Evolutionary conservation across 1,284 basidiomycete genomes (phyloP).

Genomic region (Phellopilus nigrolimitatus): DNA sequence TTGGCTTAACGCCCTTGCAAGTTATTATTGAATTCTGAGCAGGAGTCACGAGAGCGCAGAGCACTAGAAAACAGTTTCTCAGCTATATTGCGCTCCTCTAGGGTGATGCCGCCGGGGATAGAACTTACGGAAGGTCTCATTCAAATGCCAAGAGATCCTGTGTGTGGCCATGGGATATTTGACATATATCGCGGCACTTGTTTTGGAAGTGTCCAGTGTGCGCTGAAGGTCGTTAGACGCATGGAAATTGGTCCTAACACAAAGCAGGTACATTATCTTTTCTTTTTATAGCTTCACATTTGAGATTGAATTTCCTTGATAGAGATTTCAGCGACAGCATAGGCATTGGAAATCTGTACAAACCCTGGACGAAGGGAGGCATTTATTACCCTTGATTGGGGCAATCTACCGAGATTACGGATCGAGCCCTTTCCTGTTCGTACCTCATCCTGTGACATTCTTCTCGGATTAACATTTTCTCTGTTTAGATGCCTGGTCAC

Average conservation of each 20-base stretch:
- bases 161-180: slow-evolving; percentile 26
- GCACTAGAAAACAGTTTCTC: slow-evolving; percentile 3
- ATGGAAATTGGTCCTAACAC: slow-evolving; percentile 41
- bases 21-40: not conserved
- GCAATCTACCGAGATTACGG: slow-evolving; percentile 32
- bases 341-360: slow-evolving; percentile 45
- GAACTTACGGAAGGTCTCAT: slow-evolving; percentile 4
- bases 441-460: not conserved
- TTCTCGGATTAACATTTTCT: not conserved
- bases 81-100: not conserved
- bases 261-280: slow-evolving; percentile 26
- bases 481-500: slow-evolving; percentile 39
- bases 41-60: not conserved
- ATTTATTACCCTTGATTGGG: slow-evolving; percentile 52
- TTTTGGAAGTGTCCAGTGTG: slow-evolving; percentile 44
- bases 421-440: not conserved
- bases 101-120: not conserved
- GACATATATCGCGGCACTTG: slow-evolving; percentile 50
- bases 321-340: slow-evolving; percentile 49
- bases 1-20: not conserved
- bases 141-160: not conserved
- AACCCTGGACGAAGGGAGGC: slow-evolving; percentile 25
- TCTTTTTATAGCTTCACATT: not conserved
- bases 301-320: not conserved
- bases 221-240: slow-evolving; percentile 50